Percentiles rank a stretch among this genome's conserved stretches.
Conservation (phyloP, 2,329 filamentous ascomycete genomes). For the Calonectria pteridis region DNA sequence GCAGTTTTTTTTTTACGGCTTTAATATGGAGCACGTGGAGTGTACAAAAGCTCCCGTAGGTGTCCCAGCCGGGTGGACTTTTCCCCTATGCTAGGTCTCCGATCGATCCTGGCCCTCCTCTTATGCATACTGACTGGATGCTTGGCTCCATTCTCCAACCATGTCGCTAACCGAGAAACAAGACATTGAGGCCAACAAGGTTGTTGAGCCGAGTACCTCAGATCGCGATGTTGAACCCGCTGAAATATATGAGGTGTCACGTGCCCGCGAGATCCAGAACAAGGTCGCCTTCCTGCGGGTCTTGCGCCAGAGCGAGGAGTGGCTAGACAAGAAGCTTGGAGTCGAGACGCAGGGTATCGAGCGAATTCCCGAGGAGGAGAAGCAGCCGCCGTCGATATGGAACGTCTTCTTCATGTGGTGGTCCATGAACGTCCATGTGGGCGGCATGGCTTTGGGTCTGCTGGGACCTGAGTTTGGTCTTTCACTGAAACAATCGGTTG, state of each 20-base stretch:
- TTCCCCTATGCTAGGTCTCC: background rate
- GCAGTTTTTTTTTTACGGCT: background rate
- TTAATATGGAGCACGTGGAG: constrained; percentile 2
- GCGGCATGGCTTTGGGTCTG: constrained; percentile 10
- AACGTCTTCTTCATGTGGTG: constrained; percentile 26
- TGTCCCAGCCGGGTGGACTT: background rate
- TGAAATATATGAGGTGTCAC: constrained; percentile 7
- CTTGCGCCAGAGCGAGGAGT: constrained; percentile 9
- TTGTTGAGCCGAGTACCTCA: background rate
- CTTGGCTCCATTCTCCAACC: background rate
- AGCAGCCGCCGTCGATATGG: constrained; percentile 20
- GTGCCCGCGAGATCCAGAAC: constrained; percentile 14
- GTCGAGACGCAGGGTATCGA: constrained; percentile 24
- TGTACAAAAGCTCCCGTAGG: constrained; percentile 12
- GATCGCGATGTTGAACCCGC: background rate
- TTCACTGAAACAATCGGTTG: constrained; percentile 11
- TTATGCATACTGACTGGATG: background rate
- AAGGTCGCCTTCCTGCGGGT: background rate
- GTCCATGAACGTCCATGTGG: constrained; percentile 18
- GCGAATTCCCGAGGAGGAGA: constrained; percentile 22
- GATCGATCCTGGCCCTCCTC: background rate
- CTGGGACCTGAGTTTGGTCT: constrained; percentile 21
- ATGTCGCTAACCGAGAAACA: constrained; percentile 20
- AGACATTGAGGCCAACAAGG: constrained; percentile 22
- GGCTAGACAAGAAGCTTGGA: constrained; percentile 18